phyloP scores from a whole-genome alignment of 805 yeast genomes.

The Naumovozyma dairenensis region DNA sequence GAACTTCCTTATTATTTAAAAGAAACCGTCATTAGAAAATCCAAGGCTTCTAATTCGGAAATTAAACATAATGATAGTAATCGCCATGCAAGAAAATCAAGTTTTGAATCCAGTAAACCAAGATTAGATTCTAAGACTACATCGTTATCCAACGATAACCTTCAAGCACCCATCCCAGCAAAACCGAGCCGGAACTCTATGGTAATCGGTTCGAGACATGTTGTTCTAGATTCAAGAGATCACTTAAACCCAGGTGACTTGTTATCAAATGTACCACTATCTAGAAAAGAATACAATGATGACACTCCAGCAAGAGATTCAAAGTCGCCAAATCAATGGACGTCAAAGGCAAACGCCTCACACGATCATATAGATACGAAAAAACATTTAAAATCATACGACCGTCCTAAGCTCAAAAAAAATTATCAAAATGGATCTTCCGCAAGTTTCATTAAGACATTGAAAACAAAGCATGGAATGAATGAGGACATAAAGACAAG shows the following conservation, averaged over 20 bases:
- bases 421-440: neutral
- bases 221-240: constrained; percentile 44
- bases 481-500: constrained; percentile 13
- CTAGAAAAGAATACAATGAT: constrained; percentile 29
- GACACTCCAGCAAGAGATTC: neutral
- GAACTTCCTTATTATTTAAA: constrained; percentile 57
- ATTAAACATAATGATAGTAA: neutral
- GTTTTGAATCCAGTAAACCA: neutral
- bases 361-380: neutral
- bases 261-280: constrained; percentile 67
- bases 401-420: neutral
- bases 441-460: neutral
- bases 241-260: constrained; percentile 76
- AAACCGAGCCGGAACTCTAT: neutral
- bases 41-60: constrained; percentile 15
- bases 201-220: constrained; percentile 33
- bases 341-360: neutral
- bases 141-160: neutral
- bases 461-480: neutral
- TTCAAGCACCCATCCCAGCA: neutral
- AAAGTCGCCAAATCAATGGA: neutral
- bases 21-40: constrained; percentile 43
- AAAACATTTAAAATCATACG: no score
- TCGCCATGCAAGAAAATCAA: neutral
- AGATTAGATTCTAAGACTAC: neutral